A percentile compares a stretch with the other conserved stretches of the same genome.
Evolutionary conservation across 345 rosid genomes (phyloP).

Genomic region (Luvunga scandens): DNA sequence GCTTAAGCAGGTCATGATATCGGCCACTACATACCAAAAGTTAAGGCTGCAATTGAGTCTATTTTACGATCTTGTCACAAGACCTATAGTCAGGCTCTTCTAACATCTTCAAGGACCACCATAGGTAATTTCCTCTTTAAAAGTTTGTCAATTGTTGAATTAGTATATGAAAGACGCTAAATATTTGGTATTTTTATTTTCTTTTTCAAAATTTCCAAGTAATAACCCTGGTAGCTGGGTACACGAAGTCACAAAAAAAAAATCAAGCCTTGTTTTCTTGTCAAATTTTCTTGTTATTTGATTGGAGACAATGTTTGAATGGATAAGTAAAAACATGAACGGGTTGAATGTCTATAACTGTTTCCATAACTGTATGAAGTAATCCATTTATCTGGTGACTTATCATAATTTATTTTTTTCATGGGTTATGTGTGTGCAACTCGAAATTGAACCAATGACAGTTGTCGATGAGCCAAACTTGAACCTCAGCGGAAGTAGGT

Average conservation of each 20-base stretch:
- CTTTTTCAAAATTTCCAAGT: too few species aligned
- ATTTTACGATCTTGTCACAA: constrained; percentile 87
- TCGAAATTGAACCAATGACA: neutral
- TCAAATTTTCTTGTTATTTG: neutral
- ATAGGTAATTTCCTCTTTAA: constrained; percentile 50
- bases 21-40: constrained; percentile 93
- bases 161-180: constrained; percentile 6
- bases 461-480: neutral
- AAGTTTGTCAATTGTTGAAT: constrained; percentile 4
- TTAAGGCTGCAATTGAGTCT: constrained; percentile 95
- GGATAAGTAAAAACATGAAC: neutral
- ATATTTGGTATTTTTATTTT: neutral
- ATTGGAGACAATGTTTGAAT: neutral
- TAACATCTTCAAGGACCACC: constrained; percentile 85
- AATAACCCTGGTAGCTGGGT: neutral
- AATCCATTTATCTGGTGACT: neutral
- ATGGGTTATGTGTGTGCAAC: neutral
- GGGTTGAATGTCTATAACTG: neutral
- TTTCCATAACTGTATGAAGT: neutral
- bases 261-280: neutral
- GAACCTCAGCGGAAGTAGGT: neutral
- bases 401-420: neutral
- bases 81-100: constrained; percentile 84
- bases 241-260: neutral
- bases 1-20: constrained; percentile 67